These are phyloP conservation scores for Trichoderma sp. DNA, from an alignment of 2,329 filamentous ascomycete genomes.

Conservation along the genomic window DNA sequence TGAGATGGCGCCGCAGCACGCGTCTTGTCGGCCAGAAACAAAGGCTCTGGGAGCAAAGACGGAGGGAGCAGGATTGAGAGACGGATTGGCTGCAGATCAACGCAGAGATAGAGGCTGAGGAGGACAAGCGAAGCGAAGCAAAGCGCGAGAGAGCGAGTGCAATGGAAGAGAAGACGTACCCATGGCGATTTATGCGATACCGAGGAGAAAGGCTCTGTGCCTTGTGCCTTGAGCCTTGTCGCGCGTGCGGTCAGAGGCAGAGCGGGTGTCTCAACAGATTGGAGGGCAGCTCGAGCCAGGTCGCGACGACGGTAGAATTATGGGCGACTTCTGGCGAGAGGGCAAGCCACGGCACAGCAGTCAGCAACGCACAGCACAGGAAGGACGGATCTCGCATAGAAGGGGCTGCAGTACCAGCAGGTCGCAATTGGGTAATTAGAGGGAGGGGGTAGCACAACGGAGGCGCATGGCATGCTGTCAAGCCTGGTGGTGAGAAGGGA, in stretches of 20 bases:
- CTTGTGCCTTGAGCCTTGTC: constrained; percentile 31
- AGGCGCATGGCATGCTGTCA: constrained; percentile 30
- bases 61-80: not conserved
- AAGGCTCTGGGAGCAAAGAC: not conserved
- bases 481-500: constrained; percentile 31
- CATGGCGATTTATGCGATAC: constrained; percentile 34
- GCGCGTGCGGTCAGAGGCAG: constrained; percentile 31
- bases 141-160: constrained; percentile 29
- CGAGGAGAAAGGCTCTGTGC: constrained; percentile 30
- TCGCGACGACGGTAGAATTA: constrained; percentile 34
- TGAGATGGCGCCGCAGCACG: constrained; percentile 20
- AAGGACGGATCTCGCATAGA: constrained; percentile 40
- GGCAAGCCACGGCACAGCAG: constrained; percentile 39
- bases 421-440: constrained; percentile 36
- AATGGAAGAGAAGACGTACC: constrained; percentile 31
- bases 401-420: constrained; percentile 37
- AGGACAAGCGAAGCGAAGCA: not conserved
- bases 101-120: constrained; percentile 30
- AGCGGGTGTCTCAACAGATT: constrained; percentile 37
- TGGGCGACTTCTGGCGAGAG: constrained; percentile 34
- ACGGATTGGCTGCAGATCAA: constrained; percentile 29
- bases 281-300: constrained; percentile 33
- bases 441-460: constrained; percentile 33
- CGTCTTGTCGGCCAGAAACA: constrained; percentile 10
- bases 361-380: constrained; percentile 35